Evolutionary conservation across 208 protist genomes (phyloP), one percentile per base, ranked within the genome.

Genomic region (Trypanosomatidae sp.): DNA sequence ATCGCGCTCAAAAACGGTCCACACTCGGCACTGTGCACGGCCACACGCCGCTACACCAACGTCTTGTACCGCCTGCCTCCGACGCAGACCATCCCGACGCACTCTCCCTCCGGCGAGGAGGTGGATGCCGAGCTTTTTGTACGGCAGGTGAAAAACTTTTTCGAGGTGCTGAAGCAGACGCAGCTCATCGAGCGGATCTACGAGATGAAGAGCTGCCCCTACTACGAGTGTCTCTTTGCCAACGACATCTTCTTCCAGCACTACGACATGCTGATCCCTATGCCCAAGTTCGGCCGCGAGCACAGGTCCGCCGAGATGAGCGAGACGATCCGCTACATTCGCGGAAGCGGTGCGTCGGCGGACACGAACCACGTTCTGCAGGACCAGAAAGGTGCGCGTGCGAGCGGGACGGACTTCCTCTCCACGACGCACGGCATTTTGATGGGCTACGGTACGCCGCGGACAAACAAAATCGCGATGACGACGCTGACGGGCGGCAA

Each of bases 261-360:
- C 67, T 85, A 87, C 75, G 84, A 92, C 55, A 62, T 97, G 75
- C 83, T 97, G 39, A 49, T 97, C 33, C 90, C 90, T 2, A 97
- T 97, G 92, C 92, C 92, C 8, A 93, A 94, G 75, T 85, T 87
- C 64, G 89, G 92, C 4, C 81, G 87, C 13, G 92, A 97, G 80
- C 82, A 94, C 64, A 85, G 90, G 36, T 86, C 83, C 12, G 78
- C 85, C 1, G 92, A 97, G 71, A 81, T 94, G 15, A 94, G 87
- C 72, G 92, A 97, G 69, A 97, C 92, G n/a, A 82, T 97, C 41
- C 84, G 92, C 19, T 92, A 97, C 81, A 86, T 97, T 66, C 84
- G 92, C 30, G 87, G 80, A 9, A 89, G 86, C 71, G 92, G 92
- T 62, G 82, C 88, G 1, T 83, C 84, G 5, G 89, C 74, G 25